Percentiles rank a stretch among this genome's conserved stretches.
Evolutionary conservation across 805 yeast species (phyloP).

Genomic region (Yarrowia osloensis): DNA sequence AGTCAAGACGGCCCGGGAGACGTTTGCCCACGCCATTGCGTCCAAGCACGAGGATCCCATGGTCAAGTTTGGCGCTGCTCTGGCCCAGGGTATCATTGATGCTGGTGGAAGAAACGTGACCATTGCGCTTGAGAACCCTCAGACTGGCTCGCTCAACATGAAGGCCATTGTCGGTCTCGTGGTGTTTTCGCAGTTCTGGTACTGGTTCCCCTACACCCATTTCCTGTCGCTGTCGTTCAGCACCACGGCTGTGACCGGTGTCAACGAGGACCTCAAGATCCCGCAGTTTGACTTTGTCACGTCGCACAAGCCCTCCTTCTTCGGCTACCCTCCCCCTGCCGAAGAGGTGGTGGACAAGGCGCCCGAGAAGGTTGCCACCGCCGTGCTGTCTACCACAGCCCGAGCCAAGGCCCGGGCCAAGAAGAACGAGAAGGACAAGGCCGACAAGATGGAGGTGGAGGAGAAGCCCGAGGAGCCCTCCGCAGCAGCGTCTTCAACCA

Average conservation of each 20-base stretch:
- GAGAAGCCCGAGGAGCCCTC: conserved; percentile 37
- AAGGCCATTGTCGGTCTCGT: conserved; percentile 91
- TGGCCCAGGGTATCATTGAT: conserved; percentile 96
- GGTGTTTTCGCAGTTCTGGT: conserved; percentile 92
- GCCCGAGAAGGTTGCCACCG: conserved; percentile 87
- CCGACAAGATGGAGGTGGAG: conserved; percentile 34
- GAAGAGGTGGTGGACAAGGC: conserved; percentile 79
- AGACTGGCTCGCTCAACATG: conserved; percentile 86
- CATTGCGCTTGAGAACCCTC: conserved; percentile 72
- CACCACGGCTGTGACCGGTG: conserved; percentile 88
- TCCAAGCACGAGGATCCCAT: conserved; percentile 94
- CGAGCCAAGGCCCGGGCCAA: conserved; percentile 92
- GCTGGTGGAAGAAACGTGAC: conserved; percentile 99
- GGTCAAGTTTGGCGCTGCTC: conserved; percentile 96
- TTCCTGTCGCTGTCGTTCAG: conserved; percentile 88
- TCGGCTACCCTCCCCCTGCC: conserved; percentile 85
- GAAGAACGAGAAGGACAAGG: conserved; percentile 46
- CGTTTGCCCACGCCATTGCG: conserved; percentile 70
- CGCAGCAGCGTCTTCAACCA: conserved; percentile 34
- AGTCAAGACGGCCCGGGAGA: conserved; percentile 73
- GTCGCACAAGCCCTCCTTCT: conserved; percentile 74
- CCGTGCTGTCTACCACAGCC: conserved; percentile 90
- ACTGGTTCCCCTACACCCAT: conserved; percentile 97
- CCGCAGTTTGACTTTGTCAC: conserved; percentile 83
- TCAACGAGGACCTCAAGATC: conserved; percentile 77